Conservation (phyloP, 768 basidiomycete genomes). For the Tricholoma sp. region DNA sequence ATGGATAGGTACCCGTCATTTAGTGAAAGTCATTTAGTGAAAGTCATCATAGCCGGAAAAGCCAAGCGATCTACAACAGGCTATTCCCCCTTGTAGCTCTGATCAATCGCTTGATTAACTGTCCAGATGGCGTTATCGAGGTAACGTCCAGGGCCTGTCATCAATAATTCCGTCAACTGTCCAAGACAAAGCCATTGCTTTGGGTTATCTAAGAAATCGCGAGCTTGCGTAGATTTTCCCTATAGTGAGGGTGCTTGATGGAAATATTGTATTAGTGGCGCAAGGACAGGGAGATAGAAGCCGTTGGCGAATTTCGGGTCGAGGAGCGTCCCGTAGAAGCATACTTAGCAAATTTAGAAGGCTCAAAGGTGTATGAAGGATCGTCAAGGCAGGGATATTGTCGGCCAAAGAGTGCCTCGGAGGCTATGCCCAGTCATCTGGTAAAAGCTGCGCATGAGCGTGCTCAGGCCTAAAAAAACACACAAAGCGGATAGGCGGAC, state of each 20-base stretch:
- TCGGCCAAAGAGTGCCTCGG: not conserved
- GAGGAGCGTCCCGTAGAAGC: not conserved
- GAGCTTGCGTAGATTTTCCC: not conserved
- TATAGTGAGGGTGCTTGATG: not conserved
- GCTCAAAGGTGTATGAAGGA: not conserved
- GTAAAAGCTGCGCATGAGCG: not conserved
- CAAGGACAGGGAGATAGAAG: not conserved
- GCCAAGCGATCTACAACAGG: not conserved
- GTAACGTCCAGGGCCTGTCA: not conserved
- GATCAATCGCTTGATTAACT: not conserved
- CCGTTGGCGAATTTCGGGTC: not conserved
- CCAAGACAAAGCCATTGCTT: not conserved
- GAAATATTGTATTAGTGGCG: not conserved
- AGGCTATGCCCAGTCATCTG: not conserved
- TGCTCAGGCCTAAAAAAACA: not conserved
- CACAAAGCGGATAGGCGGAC: not conserved
- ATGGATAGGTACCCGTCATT: not conserved
- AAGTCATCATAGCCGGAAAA: not conserved
- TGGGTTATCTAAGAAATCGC: not conserved
- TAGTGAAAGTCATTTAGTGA: not conserved
- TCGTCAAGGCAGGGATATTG: not conserved
- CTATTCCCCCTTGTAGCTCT: not conserved
- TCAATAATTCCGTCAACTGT: not conserved
- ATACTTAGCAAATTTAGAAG: not conserved
- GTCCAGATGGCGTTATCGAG: not conserved